phyloP scores from a whole-genome alignment of 2,329 filamentous ascomycete species.

The Aureobasidium musti region DNA sequence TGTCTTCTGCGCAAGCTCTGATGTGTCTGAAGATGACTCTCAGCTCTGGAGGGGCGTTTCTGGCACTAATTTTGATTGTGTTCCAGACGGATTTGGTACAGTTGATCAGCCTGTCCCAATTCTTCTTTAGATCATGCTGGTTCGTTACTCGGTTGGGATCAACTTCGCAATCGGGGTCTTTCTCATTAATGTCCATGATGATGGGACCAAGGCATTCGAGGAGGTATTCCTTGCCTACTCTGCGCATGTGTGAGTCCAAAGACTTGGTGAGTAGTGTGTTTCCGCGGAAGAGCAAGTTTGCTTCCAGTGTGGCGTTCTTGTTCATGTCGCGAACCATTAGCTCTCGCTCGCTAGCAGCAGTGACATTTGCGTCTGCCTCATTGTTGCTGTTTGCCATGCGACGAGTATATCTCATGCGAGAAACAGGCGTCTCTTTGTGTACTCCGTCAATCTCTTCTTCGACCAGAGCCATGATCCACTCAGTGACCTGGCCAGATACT shows the following conservation, averaged over 20 bases:
- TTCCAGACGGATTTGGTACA: slow-evolving; percentile 85
- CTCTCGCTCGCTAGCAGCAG: slow-evolving; percentile 61
- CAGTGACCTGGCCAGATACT: slow-evolving; percentile 76
- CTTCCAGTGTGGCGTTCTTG: slow-evolving; percentile 79
- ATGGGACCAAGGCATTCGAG: slow-evolving; percentile 85
- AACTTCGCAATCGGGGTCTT: slow-evolving; percentile 90
- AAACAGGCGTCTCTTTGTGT: slow-evolving; percentile 75
- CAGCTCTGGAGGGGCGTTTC: slow-evolving; percentile 76
- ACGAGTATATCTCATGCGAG: slow-evolving; percentile 66
- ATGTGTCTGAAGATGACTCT: slow-evolving; percentile 88
- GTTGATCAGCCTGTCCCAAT: slow-evolving; percentile 76
- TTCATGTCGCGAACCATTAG: slow-evolving; percentile 74
- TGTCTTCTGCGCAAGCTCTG: slow-evolving; percentile 86
- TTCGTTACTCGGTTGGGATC: slow-evolving; percentile 76
- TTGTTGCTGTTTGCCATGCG: slow-evolving; percentile 72
- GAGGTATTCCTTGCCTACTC: slow-evolving; percentile 88
- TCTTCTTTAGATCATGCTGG: slow-evolving; percentile 72
- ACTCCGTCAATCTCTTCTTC: slow-evolving; percentile 97
- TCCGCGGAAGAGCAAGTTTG: slow-evolving; percentile 90
- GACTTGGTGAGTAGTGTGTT: slow-evolving; percentile 93
- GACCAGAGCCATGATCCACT: slow-evolving; percentile 91
- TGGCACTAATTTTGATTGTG: slow-evolving; percentile 73
- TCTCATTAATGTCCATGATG: slow-evolving; percentile 83
- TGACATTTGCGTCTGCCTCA: slow-evolving; percentile 37
- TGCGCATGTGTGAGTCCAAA: slow-evolving; percentile 92